Evolutionary conservation across 768 basidiomycete species (phyloP), one percentile per base, ranked within the genome.

Genomic region (Auriscalpium vulgare): DNA sequence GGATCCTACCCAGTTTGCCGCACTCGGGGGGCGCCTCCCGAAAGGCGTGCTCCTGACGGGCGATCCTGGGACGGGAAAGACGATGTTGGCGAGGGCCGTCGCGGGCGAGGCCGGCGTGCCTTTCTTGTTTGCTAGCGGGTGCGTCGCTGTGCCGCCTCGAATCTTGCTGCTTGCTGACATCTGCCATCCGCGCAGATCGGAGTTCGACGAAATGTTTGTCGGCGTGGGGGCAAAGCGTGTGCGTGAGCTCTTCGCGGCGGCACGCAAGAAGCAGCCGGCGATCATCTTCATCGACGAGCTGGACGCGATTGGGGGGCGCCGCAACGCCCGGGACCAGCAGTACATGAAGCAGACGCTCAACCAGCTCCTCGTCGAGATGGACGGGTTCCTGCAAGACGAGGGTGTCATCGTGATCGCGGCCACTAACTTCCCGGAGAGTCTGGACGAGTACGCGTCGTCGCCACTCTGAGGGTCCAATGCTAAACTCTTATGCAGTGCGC

Each of bases 201-300:
- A 97, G 65, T 98, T 98, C 61, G 95, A 98, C 68, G 95, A 98
- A 70, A 95, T 98, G 85, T 95, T 94, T 67, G 94, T 95, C 48
- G 93, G 93, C 54, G 87, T 91, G 37, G 94, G 94, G 51, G 95
- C 97, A 14, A 93, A 95, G 68, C 87, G 97, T 10, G 90, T 99
- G 43, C 82, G 97, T 43, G 95, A 98, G 59, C 81, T 99, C 34
- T 99, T 99, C 63, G 84, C 90, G 6, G 85, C 91, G 7, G 97
- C 97, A 21, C 82, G 94, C 52, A 95, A 95, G 73, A 91, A 91
- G 68, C 84, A 95, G 58, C 95, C 97, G 6, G 88, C 97, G 14
- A 98, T 99, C 70, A 93, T 99, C 59, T 99, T 99, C 74, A 98
- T 99, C 64, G 94, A 97, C 64, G 94, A 97, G 66, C 74, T 97